Percentiles rank a stretch among this genome's conserved stretches.
These are phyloP conservation scores for Quercus ilex DNA, from an alignment of 306 rosid species.

Conservation along the genomic window DNA sequence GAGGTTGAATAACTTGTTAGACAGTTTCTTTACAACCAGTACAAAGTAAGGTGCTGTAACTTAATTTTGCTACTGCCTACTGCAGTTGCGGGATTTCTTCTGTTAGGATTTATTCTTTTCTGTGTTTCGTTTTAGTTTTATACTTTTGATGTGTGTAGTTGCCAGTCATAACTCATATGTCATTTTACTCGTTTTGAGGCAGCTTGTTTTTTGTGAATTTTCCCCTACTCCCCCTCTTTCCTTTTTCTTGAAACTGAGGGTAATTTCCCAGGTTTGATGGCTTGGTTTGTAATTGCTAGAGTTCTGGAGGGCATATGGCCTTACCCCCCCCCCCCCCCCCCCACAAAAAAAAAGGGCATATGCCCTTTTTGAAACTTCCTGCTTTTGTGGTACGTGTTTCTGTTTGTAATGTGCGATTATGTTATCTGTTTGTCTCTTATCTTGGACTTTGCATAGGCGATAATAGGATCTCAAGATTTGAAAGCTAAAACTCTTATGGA, in stretches of 20 bases:
- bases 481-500: conserved; percentile 97
- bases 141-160: background rate
- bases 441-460: conserved; percentile 57
- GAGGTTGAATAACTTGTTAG: conserved; percentile 90
- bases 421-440: background rate
- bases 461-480: conserved; percentile 79
- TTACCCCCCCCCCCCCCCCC: too few relatives aligned
- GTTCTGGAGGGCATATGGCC: background rate
- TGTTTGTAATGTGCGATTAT: background rate
- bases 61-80: background rate
- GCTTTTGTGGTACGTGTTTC: background rate
- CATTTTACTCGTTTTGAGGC: background rate
- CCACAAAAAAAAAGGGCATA: too few relatives aligned
- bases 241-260: background rate
- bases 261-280: background rate
- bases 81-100: background rate
- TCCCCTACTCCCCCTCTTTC: background rate
- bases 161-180: background rate
- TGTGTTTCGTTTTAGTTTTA: background rate
- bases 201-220: background rate
- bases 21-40: conserved; percentile 86
- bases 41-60: conserved; percentile 57
- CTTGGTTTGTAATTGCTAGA: background rate
- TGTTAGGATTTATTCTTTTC: conserved; percentile 5
- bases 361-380: background rate